phyloP scores from a whole-genome alignment of 108 stramenopile genomes.

The Skeletonema tropicum region DNA sequence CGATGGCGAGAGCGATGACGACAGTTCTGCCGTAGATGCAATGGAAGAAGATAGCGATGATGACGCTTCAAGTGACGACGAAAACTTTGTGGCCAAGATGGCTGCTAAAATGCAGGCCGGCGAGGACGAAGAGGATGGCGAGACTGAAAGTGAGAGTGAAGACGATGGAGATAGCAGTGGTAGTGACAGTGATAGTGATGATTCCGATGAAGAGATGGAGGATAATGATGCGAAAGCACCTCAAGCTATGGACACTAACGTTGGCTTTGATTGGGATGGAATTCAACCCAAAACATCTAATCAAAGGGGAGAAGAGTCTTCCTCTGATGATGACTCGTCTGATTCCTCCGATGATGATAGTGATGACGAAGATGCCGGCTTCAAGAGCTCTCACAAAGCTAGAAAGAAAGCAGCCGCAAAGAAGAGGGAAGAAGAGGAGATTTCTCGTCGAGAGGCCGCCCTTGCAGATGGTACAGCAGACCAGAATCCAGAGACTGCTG shows the following conservation, averaged over 20 bases:
- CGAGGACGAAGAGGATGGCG: conserved; percentile 48
- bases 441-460: conserved; percentile 73
- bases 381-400: conserved; percentile 70
- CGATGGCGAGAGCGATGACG: conserved; percentile 6
- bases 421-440: conserved; percentile 79
- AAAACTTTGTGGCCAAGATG: conserved; percentile 75
- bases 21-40: conserved; percentile 15
- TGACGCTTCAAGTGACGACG: conserved; percentile 48
- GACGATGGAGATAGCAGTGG: conserved; percentile 44
- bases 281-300: conserved; percentile 18
- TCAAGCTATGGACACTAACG: conserved; percentile 72
- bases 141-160: conserved; percentile 25
- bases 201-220: conserved; percentile 23
- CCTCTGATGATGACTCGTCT: conserved; percentile 54
- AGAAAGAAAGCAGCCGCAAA: conserved; percentile 77
- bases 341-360: conserved; percentile 53
- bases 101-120: conserved; percentile 59
- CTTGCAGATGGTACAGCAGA: conserved; percentile 92
- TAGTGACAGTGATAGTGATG: conserved; percentile 26
- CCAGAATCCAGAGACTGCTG: conserved; percentile 87
- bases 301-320: conserved; percentile 17
- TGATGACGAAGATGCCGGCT: conserved; percentile 57
- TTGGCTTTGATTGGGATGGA: conserved; percentile 84
- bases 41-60: conserved; percentile 55
- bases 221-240: conserved; percentile 12